These are phyloP conservation scores for Phyllosticta citrichinensis DNA, from an alignment of 2,329 filamentous ascomycete genomes.

Conservation along the genomic window DNA sequence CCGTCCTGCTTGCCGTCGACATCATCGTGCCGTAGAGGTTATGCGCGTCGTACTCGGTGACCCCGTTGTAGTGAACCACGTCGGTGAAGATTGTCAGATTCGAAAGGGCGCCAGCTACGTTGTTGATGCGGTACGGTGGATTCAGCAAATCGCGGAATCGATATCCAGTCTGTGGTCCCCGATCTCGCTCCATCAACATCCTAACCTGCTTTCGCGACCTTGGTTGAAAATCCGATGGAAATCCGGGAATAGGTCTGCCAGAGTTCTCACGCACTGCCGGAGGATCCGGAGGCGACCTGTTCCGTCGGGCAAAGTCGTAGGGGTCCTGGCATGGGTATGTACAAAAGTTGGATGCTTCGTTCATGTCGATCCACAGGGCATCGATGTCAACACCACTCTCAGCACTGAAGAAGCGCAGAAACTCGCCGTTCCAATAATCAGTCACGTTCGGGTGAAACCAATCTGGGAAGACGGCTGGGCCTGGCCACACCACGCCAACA, in stretches of 20 bases:
- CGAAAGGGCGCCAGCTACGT: constrained; percentile 41
- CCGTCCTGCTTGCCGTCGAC: constrained; percentile 52
- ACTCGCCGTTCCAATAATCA: constrained; percentile 60
- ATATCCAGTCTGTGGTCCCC: constrained; percentile 37
- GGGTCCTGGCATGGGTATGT: constrained; percentile 37
- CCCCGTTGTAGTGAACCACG: constrained; percentile 56
- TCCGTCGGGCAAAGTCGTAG: constrained; percentile 24
- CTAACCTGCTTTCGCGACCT: background rate
- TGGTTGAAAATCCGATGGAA: constrained; percentile 58
- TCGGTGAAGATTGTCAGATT: constrained; percentile 52
- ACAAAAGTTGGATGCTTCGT: constrained; percentile 31
- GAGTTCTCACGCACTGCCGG: constrained; percentile 50
- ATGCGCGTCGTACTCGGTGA: constrained; percentile 64
- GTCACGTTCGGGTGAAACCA: constrained; percentile 61
- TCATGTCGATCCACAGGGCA: constrained; percentile 51
- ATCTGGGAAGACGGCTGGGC: constrained; percentile 62
- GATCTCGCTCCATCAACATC: constrained; percentile 9
- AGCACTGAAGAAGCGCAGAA: constrained; percentile 53
- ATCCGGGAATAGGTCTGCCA: constrained; percentile 58
- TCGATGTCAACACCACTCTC: constrained; percentile 63
- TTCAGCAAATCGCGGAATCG: constrained; percentile 53
- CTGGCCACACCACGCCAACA: constrained; percentile 66
- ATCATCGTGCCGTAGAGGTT: constrained; percentile 71
- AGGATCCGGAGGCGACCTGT: constrained; percentile 49
- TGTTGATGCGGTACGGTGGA: constrained; percentile 56